These are phyloP conservation scores for Starmerella apicola DNA, from an alignment of 805 yeast species.

Conservation along the genomic window DNA sequence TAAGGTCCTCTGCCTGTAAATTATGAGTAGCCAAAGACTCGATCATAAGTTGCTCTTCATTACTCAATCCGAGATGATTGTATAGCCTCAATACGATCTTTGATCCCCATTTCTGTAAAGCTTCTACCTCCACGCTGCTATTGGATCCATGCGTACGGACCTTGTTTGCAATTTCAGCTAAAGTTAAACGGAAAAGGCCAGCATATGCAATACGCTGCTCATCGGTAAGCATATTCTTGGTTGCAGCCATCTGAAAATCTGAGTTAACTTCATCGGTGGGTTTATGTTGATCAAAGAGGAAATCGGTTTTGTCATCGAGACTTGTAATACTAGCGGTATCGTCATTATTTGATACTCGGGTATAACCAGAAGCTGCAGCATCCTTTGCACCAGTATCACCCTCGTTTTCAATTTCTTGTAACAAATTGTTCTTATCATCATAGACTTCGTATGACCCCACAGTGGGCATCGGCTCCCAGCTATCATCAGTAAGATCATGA, in stretches of 20 bases:
- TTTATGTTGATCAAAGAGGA: conserved; percentile 35
- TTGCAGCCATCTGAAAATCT: conserved; percentile 58
- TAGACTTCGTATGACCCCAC: conserved; percentile 67
- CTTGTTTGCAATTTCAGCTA: conserved; percentile 72
- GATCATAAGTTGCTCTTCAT: conserved; percentile 77
- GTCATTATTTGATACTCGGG: conserved; percentile 50
- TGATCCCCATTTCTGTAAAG: conserved; percentile 75
- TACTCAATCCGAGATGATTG: conserved; percentile 62
- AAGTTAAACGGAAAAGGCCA: conserved; percentile 64
- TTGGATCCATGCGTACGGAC: conserved; percentile 34
- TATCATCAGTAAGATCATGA: conserved; percentile 34
- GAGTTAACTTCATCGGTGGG: conserved; percentile 37
- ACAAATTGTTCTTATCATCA: conserved; percentile 49
- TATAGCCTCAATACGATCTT: conserved; percentile 59
- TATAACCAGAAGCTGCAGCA: conserved; percentile 58
- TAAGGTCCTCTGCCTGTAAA: conserved; percentile 57
- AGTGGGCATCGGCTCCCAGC: conserved; percentile 82
- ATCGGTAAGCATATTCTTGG: conserved; percentile 69
- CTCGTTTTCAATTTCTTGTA: conserved; percentile 23
- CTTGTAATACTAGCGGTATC: conserved; percentile 55
- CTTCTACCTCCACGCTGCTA: conserved; percentile 43
- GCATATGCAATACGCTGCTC: conserved; percentile 84
- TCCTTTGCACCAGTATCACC: conserved; percentile 21
- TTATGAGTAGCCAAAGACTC: conserved; percentile 79
- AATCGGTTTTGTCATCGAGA: conserved; percentile 43